These are phyloP conservation scores for Tolypocladium endophyticum DNA, from an alignment of 2,329 filamentous ascomycete species.

Conservation along the genomic window DNA sequence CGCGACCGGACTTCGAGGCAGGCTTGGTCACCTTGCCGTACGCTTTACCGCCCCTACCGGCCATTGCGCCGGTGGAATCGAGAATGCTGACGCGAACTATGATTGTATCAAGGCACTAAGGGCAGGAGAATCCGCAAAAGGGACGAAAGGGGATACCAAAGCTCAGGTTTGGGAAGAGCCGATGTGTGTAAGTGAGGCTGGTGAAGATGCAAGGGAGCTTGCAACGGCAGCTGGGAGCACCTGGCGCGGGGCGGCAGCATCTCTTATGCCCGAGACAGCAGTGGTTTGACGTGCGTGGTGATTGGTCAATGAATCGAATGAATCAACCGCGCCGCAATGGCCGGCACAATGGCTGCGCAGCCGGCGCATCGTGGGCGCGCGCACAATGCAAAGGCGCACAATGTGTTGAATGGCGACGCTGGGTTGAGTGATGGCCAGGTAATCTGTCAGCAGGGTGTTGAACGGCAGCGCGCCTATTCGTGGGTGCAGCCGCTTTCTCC, in stretches of 20 bases:
- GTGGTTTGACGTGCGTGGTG: background rate
- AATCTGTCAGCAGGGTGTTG: background rate
- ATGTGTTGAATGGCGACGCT: background rate
- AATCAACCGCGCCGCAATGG: background rate
- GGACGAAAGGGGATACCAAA: background rate
- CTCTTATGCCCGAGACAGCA: background rate
- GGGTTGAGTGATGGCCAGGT: background rate
- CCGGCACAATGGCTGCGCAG: background rate
- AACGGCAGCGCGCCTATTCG: background rate
- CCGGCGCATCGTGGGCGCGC: background rate
- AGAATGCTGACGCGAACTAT: background rate
- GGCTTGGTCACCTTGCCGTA: background rate
- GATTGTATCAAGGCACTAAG: background rate
- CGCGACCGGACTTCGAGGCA: background rate
- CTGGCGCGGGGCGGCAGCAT: slow-evolving; percentile 4
- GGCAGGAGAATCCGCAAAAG: background rate
- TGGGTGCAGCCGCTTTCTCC: background rate
- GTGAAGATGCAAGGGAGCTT: background rate
- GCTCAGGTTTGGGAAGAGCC: background rate
- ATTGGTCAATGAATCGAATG: background rate
- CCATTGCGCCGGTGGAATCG: background rate
- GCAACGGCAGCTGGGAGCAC: slow-evolving; percentile 11
- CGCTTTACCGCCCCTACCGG: background rate
- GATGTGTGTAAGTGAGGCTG: background rate
- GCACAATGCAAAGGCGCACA: background rate